Conservation (phyloP, 352 stramenopile genomes). For the Globisporangium splendens region DNA sequence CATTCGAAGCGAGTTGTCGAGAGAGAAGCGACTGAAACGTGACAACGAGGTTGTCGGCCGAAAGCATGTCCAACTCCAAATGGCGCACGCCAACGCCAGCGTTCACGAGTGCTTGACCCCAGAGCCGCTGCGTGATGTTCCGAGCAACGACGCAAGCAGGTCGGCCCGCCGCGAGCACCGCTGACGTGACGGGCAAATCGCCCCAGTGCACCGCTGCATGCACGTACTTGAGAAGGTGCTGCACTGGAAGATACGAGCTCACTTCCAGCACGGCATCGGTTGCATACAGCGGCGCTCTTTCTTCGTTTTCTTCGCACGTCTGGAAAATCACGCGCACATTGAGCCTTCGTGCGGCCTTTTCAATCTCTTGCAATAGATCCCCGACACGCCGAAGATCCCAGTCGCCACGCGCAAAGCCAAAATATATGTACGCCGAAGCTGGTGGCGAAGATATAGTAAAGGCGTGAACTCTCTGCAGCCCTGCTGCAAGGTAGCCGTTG, state of each 20-base stretch:
- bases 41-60: constrained; percentile 30
- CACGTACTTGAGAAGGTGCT: too few relatives aligned
- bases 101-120: constrained; percentile 44
- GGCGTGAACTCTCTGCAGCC: too few relatives aligned
- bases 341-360: constrained; percentile 30
- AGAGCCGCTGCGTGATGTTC: constrained; percentile 32
- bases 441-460: too few relatives aligned
- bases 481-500: too few relatives aligned
- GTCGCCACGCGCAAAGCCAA: constrained; percentile 45
- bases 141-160: too few relatives aligned
- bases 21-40: constrained; percentile 38
- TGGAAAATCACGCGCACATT: constrained; percentile 64
- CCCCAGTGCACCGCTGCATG: too few relatives aligned
- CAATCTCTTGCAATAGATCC: constrained; percentile 40
- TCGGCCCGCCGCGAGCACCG: too few relatives aligned
- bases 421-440: constrained; percentile 37
- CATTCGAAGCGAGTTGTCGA: constrained; percentile 28
- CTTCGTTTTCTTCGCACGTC: constrained; percentile 30
- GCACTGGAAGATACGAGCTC: constrained; percentile 11
- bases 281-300: constrained; percentile 19
- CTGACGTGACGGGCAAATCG: too few relatives aligned
- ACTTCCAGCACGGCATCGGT: constrained; percentile 48
- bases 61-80: constrained; percentile 41
- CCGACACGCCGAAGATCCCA: constrained; percentile 35
- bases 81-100: constrained; percentile 30